Base-by-base conservation (phyloP, 768 basidiomycete genomes). In the Collybia sp. region DNA sequence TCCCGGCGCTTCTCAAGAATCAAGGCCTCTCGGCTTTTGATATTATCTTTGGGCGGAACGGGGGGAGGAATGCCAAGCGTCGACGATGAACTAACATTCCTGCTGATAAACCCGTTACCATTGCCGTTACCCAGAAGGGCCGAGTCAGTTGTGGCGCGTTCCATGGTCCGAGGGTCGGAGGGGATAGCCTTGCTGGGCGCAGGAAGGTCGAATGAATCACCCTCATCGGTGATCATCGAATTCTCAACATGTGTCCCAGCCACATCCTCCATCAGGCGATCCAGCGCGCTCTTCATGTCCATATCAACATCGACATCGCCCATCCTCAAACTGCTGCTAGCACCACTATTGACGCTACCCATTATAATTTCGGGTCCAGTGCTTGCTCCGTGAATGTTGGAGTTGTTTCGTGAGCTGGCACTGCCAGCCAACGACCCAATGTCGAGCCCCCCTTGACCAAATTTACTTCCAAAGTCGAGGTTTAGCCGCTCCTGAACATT, bases 241-340 rank as follows among this genome's bases (percentile, higher is more conserved):
- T 72, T 70, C 19, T 73, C 69, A 12, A 65, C 65, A 42, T 58
- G 49, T 36, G 66, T 50, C 30, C 73, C 72, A 37, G 74, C 77
- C 15, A 85, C 83, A 45, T 85, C 80, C 50, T 85, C 82, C 79
- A 88, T 83, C 25, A 88, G 68, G 37, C 82, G 67, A 57, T 88
- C 85, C 25, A 88, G 69, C 5, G 85, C 85, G 49, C 81, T 83
- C 49, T 79, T 78, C 77, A 85, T 85, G 40, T 85, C 85, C 69
- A 78, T 76, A 51, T 78, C 75, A 19, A 83, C 79, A 53, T 80
- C 75, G 19, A 80, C 70, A 38, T 75, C 70, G 6, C 72, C 71
- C 58, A 75, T 59, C 12, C 71, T 75, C 55, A 66, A 71, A 53
- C 52, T 67, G 57, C 54, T 59, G 43, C 61, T 63, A 33, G 47